These are phyloP conservation scores for Aspergillus sclerotiicarbonarius DNA, from an alignment of 495 filamentous ascomycete species.

Conservation along the genomic window DNA sequence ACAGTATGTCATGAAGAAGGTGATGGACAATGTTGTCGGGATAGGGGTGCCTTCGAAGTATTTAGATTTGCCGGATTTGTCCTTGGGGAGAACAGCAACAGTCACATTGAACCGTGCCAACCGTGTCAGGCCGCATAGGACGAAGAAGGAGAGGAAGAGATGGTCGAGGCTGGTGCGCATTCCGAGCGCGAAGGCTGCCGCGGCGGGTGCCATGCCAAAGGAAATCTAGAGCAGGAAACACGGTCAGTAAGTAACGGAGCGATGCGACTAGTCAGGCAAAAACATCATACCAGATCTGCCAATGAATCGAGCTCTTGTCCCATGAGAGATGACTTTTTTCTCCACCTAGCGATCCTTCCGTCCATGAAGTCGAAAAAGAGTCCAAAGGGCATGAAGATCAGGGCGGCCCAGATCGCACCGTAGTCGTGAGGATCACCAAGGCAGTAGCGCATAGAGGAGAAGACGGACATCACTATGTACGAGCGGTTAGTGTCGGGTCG, in stretches of 20 bases:
- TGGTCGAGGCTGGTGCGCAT: conserved; percentile 85
- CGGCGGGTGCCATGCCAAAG: conserved; percentile 88
- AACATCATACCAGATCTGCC: conserved; percentile 75
- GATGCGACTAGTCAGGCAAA: neutral
- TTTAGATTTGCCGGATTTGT: conserved; percentile 80
- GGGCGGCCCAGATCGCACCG: conserved; percentile 71
- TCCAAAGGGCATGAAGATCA: conserved; percentile 87
- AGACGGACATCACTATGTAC: conserved; percentile 76
- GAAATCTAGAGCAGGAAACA: conserved; percentile 65
- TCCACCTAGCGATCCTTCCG: conserved; percentile 92
- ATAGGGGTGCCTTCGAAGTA: conserved; percentile 98
- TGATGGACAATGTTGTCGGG: conserved; percentile 80
- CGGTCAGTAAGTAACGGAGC: conserved; percentile 4
- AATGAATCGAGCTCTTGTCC: conserved; percentile 98
- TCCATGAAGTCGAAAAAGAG: conserved; percentile 99
- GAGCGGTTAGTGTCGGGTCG: conserved; percentile 24
- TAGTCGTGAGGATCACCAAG: conserved; percentile 67
- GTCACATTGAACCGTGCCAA: conserved; percentile 98
- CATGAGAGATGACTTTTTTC: conserved; percentile 94
- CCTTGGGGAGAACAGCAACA: conserved; percentile 81
- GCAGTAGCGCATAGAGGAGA: conserved; percentile 94
- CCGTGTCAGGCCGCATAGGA: conserved; percentile 91
- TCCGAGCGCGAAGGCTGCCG: conserved; percentile 84
- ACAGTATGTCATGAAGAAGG: conserved; percentile 86
- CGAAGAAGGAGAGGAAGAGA: conserved; percentile 80